These are phyloP conservation scores for Vigna nakashimae DNA, from an alignment of 306 rosid species.

Conservation along the genomic window DNA sequence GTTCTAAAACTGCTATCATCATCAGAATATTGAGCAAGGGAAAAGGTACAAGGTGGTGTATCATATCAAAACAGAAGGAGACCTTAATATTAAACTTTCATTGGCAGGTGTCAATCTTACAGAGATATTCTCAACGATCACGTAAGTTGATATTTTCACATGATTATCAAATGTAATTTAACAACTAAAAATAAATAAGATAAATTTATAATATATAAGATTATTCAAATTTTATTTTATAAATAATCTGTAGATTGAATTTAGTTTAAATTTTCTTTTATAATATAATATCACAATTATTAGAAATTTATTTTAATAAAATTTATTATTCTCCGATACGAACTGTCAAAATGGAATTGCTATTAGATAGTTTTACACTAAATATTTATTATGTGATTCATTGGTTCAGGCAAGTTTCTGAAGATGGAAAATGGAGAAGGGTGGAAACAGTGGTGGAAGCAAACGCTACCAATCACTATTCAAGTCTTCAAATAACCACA, in stretches of 20 bases:
- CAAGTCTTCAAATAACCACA: slow-evolving; percentile 23
- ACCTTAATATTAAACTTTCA: slow-evolving; percentile 5
- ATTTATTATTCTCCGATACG: no score
- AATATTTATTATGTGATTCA: no score
- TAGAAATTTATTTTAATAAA: no score
- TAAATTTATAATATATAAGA: no score
- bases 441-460: neutral
- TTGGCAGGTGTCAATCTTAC: neutral
- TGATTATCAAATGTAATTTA: neutral
- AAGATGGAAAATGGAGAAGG: neutral
- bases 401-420: neutral
- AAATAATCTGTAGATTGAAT: no score
- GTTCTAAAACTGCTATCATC: neutral
- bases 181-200: no score
- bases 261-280: no score
- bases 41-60: slow-evolving; percentile 69
- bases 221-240: no score
- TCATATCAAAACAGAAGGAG: slow-evolving; percentile 36
- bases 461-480: slow-evolving; percentile 4
- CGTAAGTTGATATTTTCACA: neutral
- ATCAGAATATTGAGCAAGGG: slow-evolving; percentile 79
- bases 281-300: no score
- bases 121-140: neutral
- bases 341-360: no score
- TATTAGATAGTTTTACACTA: no score